Percentiles rank a stretch among this genome's conserved stretches.
phyloP scores from a whole-genome alignment of 2,329 filamentous ascomycete genomes.

The Didymella pinodella region DNA sequence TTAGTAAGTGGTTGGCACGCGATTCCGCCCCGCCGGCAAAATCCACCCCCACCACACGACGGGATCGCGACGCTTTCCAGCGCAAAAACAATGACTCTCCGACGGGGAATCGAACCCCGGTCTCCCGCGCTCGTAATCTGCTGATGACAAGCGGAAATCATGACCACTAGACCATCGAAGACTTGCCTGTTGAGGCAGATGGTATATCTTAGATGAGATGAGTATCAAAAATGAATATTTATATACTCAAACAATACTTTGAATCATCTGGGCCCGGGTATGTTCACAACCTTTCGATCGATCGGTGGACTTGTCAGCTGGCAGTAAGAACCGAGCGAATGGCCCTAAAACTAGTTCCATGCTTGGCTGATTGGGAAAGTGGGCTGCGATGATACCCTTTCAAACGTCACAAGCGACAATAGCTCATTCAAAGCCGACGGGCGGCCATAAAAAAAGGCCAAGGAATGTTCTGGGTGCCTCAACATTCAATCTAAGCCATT shows the following conservation, averaged over 20 bases:
- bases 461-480: background rate
- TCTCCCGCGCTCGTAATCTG: slow-evolving; percentile 4
- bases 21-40: background rate
- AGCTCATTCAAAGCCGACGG: background rate
- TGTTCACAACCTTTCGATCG: too few relatives aligned
- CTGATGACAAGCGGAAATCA: slow-evolving; percentile 22
- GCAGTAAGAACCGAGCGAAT: too few relatives aligned
- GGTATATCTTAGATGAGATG: too few relatives aligned
- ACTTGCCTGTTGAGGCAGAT: too few relatives aligned
- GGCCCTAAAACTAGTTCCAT: background rate
- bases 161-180: slow-evolving; percentile 19
- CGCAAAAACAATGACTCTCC: background rate
- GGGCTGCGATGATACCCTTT: background rate
- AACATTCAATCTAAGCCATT: background rate
- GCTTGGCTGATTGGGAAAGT: background rate
- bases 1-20: background rate
- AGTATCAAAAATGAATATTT: rapidly evolving
- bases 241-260: too few relatives aligned
- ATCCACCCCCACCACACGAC: background rate
- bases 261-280: too few relatives aligned
- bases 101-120: slow-evolving; percentile 8
- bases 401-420: background rate
- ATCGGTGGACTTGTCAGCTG: too few relatives aligned
- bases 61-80: too few relatives aligned
- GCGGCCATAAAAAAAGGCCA: background rate